These are phyloP conservation scores for Colletotrichum spaethianum DNA, from an alignment of 2,329 filamentous ascomycete genomes.

Conservation along the genomic window DNA sequence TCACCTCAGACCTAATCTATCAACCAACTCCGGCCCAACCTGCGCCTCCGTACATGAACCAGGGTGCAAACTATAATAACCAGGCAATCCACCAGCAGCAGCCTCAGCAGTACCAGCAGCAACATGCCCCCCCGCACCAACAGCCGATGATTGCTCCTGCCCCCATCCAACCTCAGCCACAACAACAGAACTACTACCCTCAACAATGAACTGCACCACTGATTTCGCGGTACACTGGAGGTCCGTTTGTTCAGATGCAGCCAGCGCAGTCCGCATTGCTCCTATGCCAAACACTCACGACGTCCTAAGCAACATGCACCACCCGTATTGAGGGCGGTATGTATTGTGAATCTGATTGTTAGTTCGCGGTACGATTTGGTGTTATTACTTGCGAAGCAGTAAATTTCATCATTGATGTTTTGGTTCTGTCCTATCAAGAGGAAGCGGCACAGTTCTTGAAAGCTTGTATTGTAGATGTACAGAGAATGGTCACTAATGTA, in stretches of 20 bases:
- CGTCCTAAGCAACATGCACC: conserved; percentile 13
- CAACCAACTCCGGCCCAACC: background rate
- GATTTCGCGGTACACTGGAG: conserved; percentile 26
- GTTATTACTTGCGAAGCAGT: too few relatives aligned
- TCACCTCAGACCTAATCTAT: background rate
- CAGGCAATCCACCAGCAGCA: conserved; percentile 27
- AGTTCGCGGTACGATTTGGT: too few relatives aligned
- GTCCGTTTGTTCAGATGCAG: conserved; percentile 13
- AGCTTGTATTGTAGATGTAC: background rate
- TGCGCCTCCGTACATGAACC: conserved; percentile 9
- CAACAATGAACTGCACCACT: conserved; percentile 36
- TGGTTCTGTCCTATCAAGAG: background rate
- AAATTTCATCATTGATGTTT: too few relatives aligned
- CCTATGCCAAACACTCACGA: conserved; percentile 20
- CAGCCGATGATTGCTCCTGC: conserved; percentile 41
- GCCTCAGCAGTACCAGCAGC: conserved; percentile 42
- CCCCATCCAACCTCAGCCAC: conserved; percentile 38
- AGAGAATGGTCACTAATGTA: background rate
- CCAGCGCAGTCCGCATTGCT: conserved; percentile 20
- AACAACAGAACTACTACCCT: conserved; percentile 41
- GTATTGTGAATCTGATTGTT: too few relatives aligned
- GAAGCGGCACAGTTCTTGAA: background rate
- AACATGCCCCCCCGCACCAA: conserved; percentile 37
- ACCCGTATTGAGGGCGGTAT: background rate
- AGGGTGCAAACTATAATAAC: background rate